Evolutionary conservation across 1,284 basidiomycete species (phyloP), one percentile per base, ranked within the genome.

Genomic region (Heimioporus punctisporus): DNA sequence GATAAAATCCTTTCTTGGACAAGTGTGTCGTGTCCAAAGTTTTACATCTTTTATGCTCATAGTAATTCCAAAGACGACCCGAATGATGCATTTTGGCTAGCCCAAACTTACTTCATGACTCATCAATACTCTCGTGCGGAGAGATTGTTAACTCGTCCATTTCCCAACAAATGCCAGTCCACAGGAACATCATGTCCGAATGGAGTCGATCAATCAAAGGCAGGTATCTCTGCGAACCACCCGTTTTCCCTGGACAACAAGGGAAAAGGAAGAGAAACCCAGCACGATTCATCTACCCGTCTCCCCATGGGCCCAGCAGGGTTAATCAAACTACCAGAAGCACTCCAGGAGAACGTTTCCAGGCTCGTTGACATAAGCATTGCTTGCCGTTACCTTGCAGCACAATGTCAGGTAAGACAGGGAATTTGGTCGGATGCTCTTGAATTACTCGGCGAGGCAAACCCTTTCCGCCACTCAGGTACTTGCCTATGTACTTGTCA

Each of bases 71-170:
- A 61, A 95, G 95, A 88, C 60, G 93, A 97, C 63, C 87, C 93
- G 30, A 96, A 97, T 71, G 97, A 99, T 73, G 97, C 95, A 11
- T 99, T 98, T 73, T 98, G 97, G 95, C 85, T 99, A 19, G 97
- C 97, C 1, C 97, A 99, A 71, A 93, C 93, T 1, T 95, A 95
- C 74, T 99, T 98, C 71, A 87, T 95, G 74, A 95, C 92, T 6
- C 90, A 96, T 61, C 93, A 98, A 61, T 99, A 97, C 72, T 89
- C 93, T 9, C 91, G 95, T 40, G 96, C 97, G 2, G 95, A 98
- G 71, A 85, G 92, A 47, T 80, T 99, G 21, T 82, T 99, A 43
- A 94, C 90, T 0, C 83, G 92, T 27, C 92, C 94, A 0, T 92
- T 95, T 68, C 78, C 79, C 27, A 80, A 73, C 48, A 70, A 73